These are phyloP conservation scores for Hypoxylon lienhwacheense DNA, from an alignment of 495 filamentous ascomycete species.

Conservation along the genomic window DNA sequence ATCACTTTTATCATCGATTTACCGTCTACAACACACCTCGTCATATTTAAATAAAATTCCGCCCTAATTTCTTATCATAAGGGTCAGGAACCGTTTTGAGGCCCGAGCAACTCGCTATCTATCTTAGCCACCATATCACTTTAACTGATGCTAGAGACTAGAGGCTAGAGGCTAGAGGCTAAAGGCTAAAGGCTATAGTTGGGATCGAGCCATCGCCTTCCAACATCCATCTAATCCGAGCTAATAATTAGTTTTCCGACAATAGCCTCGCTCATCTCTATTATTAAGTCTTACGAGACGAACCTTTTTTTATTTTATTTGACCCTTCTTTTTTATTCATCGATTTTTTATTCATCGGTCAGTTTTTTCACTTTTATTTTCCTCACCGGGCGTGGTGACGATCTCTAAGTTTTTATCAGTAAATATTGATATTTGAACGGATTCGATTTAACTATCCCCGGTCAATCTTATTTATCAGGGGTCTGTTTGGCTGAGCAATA, in stretches of 20 bases:
- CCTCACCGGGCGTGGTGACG: neutral
- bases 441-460: neutral
- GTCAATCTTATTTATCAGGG: slow-evolving; percentile 2
- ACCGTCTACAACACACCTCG: too few relatives aligned
- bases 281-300: slow-evolving; percentile 25
- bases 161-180: too few relatives aligned
- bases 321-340: too few relatives aligned
- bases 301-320: neutral
- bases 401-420: neutral
- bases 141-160: too few relatives aligned
- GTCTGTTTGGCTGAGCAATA: slow-evolving; percentile 19
- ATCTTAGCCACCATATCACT: too few relatives aligned
- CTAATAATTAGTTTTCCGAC: slow-evolving; percentile 21
- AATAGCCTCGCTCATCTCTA: slow-evolving; percentile 17
- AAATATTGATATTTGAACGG: slow-evolving; percentile 1
- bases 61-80: too few relatives aligned
- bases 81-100: too few relatives aligned
- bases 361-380: neutral
- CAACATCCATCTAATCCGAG: neutral
- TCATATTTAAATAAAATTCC: too few relatives aligned
- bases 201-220: slow-evolving; percentile 11
- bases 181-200: too few relatives aligned
- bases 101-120: too few relatives aligned
- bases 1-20: too few relatives aligned
- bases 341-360: too few relatives aligned